phyloP scores from a whole-genome alignment of 306 rosid genomes.

The Pyrus communis region DNA sequence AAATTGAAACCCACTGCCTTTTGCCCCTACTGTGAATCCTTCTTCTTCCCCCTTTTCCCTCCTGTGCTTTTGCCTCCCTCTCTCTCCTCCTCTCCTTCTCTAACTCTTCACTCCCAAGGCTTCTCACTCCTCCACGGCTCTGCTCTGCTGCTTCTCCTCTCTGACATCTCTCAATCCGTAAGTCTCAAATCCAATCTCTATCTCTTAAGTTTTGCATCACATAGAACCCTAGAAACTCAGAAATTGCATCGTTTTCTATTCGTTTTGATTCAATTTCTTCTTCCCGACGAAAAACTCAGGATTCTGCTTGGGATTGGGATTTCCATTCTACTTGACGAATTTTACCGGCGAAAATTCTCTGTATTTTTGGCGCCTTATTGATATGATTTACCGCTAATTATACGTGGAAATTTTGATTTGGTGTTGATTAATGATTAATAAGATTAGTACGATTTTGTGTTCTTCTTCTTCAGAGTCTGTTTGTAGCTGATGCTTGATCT shows the following conservation, averaged over 20 bases:
- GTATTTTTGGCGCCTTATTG: not conserved
- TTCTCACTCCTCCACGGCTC: not conserved
- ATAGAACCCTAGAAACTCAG: constrained; percentile 21
- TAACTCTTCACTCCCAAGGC: not conserved
- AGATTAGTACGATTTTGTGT: not conserved
- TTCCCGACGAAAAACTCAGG: not conserved
- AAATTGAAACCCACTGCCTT: constrained; percentile 18
- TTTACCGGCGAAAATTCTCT: not conserved
- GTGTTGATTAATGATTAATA: not conserved
- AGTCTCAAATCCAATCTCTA: constrained; percentile 7
- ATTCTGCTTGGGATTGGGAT: not conserved
- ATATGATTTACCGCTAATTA: not conserved
- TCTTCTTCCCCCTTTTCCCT: not conserved
- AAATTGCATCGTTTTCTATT: not conserved
- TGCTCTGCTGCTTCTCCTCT: not conserved
- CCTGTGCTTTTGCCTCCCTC: not conserved
- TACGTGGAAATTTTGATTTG: not conserved
- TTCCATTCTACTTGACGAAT: not conserved
- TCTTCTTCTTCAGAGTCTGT: constrained; percentile 8
- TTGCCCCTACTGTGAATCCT: not conserved
- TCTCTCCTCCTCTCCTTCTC: not conserved
- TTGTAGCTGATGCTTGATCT: constrained; percentile 38
- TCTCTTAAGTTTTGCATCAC: not conserved
- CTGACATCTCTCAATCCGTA: constrained; percentile 12
- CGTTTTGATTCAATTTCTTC: not conserved